These are phyloP conservation scores for Schrenkiella parvula DNA, from an alignment of 345 rosid genomes.

Conservation along the genomic window DNA sequence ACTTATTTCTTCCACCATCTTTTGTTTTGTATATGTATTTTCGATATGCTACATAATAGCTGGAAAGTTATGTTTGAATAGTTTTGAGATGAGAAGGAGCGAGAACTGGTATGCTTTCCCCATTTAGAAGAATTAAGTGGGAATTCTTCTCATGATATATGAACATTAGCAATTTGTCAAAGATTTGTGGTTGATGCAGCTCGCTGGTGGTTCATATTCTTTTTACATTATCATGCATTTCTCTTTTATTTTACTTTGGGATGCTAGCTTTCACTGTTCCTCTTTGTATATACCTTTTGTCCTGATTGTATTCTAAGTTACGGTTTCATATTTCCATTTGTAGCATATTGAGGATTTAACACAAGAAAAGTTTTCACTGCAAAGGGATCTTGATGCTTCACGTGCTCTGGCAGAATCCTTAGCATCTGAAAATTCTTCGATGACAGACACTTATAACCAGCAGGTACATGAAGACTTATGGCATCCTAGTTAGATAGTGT, in stretches of 20 bases:
- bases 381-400: slow-evolving; percentile 97
- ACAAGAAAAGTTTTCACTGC: slow-evolving; percentile 89
- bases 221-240: background rate
- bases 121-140: background rate
- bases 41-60: background rate
- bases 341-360: slow-evolving; percentile 99
- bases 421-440: slow-evolving; percentile 92
- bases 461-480: slow-evolving; percentile 52
- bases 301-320: slow-evolving; percentile 10
- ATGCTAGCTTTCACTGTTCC: background rate
- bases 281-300: background rate
- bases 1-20: slow-evolving; percentile 1
- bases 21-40: background rate
- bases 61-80: slow-evolving; percentile 10
- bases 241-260: background rate
- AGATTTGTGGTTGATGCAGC: slow-evolving; percentile 1
- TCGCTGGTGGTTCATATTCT: background rate
- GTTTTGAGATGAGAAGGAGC: background rate
- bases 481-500: slow-evolving; percentile 1
- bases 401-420: slow-evolving; percentile 84
- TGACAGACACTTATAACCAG: slow-evolving; percentile 88
- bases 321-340: slow-evolving; percentile 23
- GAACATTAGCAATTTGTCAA: background rate
- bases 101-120: background rate
- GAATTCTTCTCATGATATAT: slow-evolving; percentile 8